Evolutionary conservation across 75 land plant species (phyloP), one percentile per base, ranked within the genome.

Genomic region (Isoetes taiwanensis): DNA sequence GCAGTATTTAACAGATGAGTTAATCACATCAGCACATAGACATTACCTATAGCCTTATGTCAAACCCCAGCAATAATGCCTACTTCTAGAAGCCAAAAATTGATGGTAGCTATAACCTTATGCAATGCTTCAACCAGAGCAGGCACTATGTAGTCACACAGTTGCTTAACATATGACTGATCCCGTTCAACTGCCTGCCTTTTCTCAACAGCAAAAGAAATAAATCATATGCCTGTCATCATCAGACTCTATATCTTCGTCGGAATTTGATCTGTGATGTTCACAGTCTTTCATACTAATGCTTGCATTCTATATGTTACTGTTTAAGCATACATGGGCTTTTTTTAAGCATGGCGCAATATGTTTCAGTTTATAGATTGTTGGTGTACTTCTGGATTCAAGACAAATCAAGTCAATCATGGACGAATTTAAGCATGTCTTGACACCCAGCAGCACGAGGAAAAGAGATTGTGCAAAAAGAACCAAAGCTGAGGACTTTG

Each of bases 121-220:
- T 79, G 98, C 65, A 93, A 61, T 10, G 98, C 98, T 57, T 93
- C 96, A 57, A 87, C 85, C 28, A 93, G 58, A 46, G 98, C 80
- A 28, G 98, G 90, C 32, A 93, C 60, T 26, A 93, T 79, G 55
- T 81, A 93, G 62, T 93, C 85, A 23, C 90, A 71, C 48, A 93
- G 67, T 55, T 93, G 95, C 64, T 93, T 93, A 12, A 93, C 63
- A 72, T 93, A 93, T 33, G 85, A 61, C 41, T 87, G 84, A 74
- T 84, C 82, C 37, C 95, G 78, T 38, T 89, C 95, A 24, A 66
- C 69, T 52, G 98, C 82, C 54, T 38, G 72, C 41, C 95, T 95
- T 63, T 87, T 93, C 76, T 87, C 98, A 0, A 87, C 76, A 12
- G 98, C 98, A 57, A 93, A n/a, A n/a, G n/a, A n/a, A n/a, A n/a